Evolutionary conservation across 179 eudicot genomes (phyloP).

Genomic region (Beta corolliflora): DNA sequence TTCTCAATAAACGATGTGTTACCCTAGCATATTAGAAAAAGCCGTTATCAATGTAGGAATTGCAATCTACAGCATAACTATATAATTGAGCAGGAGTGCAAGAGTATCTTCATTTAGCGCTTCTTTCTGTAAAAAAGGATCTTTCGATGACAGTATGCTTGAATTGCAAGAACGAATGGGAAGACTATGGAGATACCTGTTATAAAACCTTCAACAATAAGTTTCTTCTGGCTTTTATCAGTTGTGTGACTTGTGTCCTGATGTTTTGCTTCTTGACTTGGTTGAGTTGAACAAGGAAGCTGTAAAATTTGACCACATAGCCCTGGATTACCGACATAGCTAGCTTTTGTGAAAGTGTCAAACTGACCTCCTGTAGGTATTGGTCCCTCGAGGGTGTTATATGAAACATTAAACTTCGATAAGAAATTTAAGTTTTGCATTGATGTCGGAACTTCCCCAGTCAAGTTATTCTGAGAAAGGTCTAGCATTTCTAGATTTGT

Average conservation of each 20-base stretch:
- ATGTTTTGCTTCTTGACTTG: conserved; percentile 21
- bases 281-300: conserved; percentile 37
- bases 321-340: conserved; percentile 56
- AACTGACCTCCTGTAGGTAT: conserved; percentile 84
- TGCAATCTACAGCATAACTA: neutral
- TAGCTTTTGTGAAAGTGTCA: conserved; percentile 48
- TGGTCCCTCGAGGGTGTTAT: conserved; percentile 70
- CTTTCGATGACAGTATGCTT: conserved; percentile 10
- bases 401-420: conserved; percentile 66
- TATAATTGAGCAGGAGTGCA: neutral
- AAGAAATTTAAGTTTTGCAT: conserved; percentile 56
- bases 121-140: conserved; percentile 1
- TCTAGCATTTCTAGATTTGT: conserved; percentile 61
- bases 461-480: conserved; percentile 61
- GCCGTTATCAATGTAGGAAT: too few species aligned
- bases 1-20: too few species aligned
- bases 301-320: conserved; percentile 52
- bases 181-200: conserved; percentile 17
- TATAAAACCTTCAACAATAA: conserved; percentile 18
- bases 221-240: conserved; percentile 6
- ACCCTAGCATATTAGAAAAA: too few species aligned
- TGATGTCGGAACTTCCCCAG: conserved; percentile 70
- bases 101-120: neutral
- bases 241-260: neutral
- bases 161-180: conserved; percentile 15